These are phyloP conservation scores for Talinum fruticosum DNA, from an alignment of 148 eudicot genomes.

Conservation along the genomic window DNA sequence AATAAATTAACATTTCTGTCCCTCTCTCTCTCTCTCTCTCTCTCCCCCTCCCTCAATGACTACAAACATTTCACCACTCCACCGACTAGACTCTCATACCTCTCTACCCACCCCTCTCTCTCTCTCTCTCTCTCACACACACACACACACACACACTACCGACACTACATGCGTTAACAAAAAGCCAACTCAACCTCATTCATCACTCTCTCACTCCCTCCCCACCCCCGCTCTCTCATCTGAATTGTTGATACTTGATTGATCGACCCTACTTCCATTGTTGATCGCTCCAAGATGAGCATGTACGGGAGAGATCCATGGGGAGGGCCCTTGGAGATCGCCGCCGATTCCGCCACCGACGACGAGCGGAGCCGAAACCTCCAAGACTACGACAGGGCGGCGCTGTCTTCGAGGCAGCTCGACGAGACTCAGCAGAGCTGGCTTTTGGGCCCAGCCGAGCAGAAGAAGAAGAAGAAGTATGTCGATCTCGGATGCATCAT, in stretches of 20 bases:
- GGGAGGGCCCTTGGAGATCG: constrained; percentile 93
- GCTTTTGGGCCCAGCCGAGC: constrained; percentile 82
- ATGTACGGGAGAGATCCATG: constrained; percentile 98
- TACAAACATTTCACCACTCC: background rate
- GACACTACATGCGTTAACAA: background rate
- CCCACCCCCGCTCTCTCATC: background rate
- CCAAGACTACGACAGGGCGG: constrained; percentile 80
- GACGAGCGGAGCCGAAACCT: constrained; percentile 89
- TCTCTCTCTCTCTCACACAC: background rate
- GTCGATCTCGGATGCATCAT: constrained; percentile 89
- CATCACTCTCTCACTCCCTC: background rate
- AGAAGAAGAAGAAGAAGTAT: constrained; percentile 87
- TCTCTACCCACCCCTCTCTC: background rate
- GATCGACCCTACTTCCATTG: background rate
- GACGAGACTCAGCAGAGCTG: constrained; percentile 99
- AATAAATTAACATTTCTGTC: background rate
- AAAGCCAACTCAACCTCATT: background rate
- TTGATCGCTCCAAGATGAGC: background rate
- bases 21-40: background rate
- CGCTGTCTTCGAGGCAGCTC: constrained; percentile 47
- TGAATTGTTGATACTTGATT: background rate
- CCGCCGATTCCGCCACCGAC: constrained; percentile 87
- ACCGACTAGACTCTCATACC: background rate
- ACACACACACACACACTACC: too few species aligned
- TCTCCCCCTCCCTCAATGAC: constrained; percentile 1